A percentile compares a stretch with the other conserved stretches of the same genome.
Evolutionary conservation across 371 early-diverging fungal genomes (phyloP).

Genomic region (Lichtheimia ornata): DNA sequence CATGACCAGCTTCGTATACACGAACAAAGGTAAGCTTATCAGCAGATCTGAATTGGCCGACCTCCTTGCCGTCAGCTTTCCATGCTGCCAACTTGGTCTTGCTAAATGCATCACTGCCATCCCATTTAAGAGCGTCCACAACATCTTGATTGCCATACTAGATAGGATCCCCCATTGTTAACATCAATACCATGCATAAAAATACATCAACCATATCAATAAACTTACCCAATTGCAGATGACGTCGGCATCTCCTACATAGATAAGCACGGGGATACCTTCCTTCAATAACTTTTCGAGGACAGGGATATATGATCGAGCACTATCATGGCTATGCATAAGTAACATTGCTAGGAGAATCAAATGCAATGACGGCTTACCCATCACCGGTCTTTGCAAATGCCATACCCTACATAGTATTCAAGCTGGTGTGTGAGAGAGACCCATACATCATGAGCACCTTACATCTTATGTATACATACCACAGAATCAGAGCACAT

Average conservation of each 20-base stretch:
- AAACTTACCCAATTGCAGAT: conserved; percentile 72
- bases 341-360: too few relatives aligned
- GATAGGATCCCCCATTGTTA: background rate
- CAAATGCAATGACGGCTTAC: too few relatives aligned
- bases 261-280: conserved; percentile 80
- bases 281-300: conserved; percentile 61
- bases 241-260: conserved; percentile 81
- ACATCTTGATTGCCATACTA: conserved; percentile 87
- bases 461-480: too few relatives aligned
- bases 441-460: too few relatives aligned
- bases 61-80: conserved; percentile 27
- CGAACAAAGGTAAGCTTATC: conserved; percentile 78
- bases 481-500: too few relatives aligned
- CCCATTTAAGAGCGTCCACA: conserved; percentile 75
- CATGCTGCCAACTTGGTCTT: conserved; percentile 22
- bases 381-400: too few relatives aligned
- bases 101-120: conserved; percentile 60
- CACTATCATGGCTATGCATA: conserved; percentile 2
- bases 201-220: background rate
- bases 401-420: too few relatives aligned
- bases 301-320: conserved; percentile 43
- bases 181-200: too few relatives aligned
- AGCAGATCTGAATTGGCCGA: conserved; percentile 70
- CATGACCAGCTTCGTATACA: conserved; percentile 86
- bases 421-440: too few relatives aligned